Evolutionary conservation across 2,329 filamentous ascomycete species (phyloP).

Genomic region (Xylaria sp.): DNA sequence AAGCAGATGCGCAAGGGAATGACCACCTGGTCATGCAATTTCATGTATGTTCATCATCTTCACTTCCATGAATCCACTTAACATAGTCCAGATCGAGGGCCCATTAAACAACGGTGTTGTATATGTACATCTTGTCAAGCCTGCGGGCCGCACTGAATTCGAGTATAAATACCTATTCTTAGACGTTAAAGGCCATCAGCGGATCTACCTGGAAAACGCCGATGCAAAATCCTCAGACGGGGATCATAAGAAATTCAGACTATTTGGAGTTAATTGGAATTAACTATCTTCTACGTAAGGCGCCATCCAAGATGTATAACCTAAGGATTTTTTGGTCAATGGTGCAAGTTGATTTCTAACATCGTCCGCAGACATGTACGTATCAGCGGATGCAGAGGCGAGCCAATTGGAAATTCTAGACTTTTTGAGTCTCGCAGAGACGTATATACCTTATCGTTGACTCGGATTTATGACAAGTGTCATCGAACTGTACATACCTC

Average conservation of each 20-base stretch:
- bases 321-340: neutral
- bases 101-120: constrained; percentile 78
- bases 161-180: constrained; percentile 84
- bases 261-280: constrained; percentile 72
- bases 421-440: neutral
- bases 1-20: constrained; percentile 77
- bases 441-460: neutral
- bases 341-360: constrained; percentile 4
- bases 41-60: constrained; percentile 64
- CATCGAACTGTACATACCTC: neutral
- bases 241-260: constrained; percentile 60
- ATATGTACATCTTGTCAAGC: constrained; percentile 80
- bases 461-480: neutral
- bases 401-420: neutral
- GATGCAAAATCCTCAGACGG: constrained; percentile 55
- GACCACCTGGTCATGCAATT: constrained; percentile 89
- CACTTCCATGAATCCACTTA: constrained; percentile 36
- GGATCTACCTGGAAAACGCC: constrained; percentile 73
- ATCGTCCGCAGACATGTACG: neutral
- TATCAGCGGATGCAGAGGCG: neutral
- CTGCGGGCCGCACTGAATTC: constrained; percentile 71
- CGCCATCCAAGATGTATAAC: neutral
- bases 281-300: constrained; percentile 39
- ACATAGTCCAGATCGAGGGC: constrained; percentile 73
- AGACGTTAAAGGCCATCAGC: constrained; percentile 77